Base-by-base conservation (phyloP, 192 early-diverging fungal species). In the Backusella circina region DNA sequence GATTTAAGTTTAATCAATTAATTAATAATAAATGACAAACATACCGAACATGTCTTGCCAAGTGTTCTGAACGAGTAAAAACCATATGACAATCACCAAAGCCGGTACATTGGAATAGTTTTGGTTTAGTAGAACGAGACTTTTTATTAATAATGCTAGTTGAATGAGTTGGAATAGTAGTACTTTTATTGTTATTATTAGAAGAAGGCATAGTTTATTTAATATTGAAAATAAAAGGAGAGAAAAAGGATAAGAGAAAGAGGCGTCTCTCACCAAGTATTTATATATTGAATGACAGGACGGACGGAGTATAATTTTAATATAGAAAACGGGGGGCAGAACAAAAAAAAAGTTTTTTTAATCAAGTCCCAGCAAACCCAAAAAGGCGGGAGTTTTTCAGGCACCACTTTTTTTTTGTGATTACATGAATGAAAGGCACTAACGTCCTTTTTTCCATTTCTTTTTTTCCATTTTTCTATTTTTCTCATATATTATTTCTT, bases 31-130 rank as follows among this genome's bases (percentile, higher is more conserved):
- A 10, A 54, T 64, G 8, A 15, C 51, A 16, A 70, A 15, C 28
- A 35, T 77, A 77, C 76, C 79, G 64, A 78, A 79, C 82, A 81
- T 87, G 86, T 51, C 86, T 84, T 71, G 83, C 86, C 51, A 87
- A 75, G 67, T 87, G 86, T 66, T 87, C 86, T 33, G 84, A 84
- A 9, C 86, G 82, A 64, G 86, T 84, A 69, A 87, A 87, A 2
- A 87, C 83, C 86, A 87, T 87, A 32, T 77, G 76, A 39, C 86
- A 87, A 54, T 84, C 80, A 16, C 86, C 86, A 74, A 79, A 87
- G 13, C 86, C 86, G 1, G 84, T 81, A 39, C 86, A 87, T 69
- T 81, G 84, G 41, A 87, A 87, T 13, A 83, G 44, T 44, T 85
- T 87, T 32, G 71, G 37, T 66, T 73, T 67, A 4, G 57, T 30